These are phyloP conservation scores for Venturia nashicola DNA, from an alignment of 2,329 filamentous ascomycete species.

Conservation along the genomic window DNA sequence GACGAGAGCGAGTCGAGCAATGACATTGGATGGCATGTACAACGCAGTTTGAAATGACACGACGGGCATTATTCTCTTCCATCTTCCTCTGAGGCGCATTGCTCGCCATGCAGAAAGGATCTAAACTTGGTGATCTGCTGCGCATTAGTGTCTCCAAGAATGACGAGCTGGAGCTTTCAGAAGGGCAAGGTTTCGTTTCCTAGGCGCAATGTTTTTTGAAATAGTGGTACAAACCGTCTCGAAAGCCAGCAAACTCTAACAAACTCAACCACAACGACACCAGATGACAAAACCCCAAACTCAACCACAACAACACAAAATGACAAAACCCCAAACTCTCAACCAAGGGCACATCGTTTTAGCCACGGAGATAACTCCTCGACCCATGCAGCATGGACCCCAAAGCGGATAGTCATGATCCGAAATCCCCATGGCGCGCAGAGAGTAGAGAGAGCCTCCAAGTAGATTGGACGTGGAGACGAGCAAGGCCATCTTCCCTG, in stretches of 20 bases:
- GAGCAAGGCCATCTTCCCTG: too few species aligned
- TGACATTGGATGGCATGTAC: too few species aligned
- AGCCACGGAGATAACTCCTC: not conserved
- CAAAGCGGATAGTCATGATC: not conserved
- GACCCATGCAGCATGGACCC: not conserved
- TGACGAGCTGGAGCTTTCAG: not conserved
- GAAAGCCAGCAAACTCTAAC: not conserved
- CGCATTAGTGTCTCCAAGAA: not conserved
- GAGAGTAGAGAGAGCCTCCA: too few species aligned
- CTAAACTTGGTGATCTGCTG: not conserved
- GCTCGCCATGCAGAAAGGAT: not conserved
- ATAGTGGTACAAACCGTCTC: not conserved
- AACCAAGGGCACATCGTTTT: not conserved
- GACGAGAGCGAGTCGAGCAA: too few species aligned
- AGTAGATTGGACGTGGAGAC: too few species aligned
- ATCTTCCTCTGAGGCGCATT: not conserved
- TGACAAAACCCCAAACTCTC: not conserved
- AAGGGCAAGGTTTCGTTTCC: not conserved
- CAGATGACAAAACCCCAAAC: not conserved
- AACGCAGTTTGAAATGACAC: too few species aligned
- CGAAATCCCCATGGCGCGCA: not conserved
- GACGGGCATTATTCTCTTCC: not conserved
- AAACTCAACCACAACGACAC: too few species aligned
- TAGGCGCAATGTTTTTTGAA: too few species aligned
- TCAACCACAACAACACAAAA: not conserved